A percentile compares a stretch with the other conserved stretches of the same genome.
Evolutionary conservation across 2,329 filamentous ascomycete species (phyloP).

Genomic region (Didymosphaeria variabile): DNA sequence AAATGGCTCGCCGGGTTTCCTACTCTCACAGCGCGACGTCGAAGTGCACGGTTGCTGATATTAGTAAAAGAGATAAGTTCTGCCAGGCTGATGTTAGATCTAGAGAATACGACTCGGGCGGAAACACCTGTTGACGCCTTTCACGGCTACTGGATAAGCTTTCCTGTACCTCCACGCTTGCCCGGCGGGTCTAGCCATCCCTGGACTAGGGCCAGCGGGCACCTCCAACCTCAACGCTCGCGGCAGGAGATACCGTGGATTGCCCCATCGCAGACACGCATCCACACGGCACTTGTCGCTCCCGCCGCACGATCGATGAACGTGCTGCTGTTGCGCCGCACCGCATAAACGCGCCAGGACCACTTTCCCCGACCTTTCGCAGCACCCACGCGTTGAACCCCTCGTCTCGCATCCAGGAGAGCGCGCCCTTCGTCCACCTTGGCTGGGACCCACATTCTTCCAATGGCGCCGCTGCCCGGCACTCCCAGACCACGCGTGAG

Average conservation of each 20-base stretch:
- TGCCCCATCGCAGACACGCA: conserved; percentile 27
- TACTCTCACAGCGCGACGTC: neutral
- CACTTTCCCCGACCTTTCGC: conserved; percentile 28
- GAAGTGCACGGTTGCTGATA: neutral
- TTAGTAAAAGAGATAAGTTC: neutral
- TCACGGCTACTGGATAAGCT: conserved; percentile 4
- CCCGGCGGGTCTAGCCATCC: conserved; percentile 11
- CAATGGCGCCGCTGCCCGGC: conserved; percentile 42
- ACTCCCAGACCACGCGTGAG: conserved; percentile 49
- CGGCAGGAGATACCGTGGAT: conserved; percentile 24
- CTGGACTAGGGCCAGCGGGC: conserved; percentile 14
- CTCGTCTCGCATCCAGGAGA: conserved; percentile 23
- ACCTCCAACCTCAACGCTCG: conserved; percentile 16
- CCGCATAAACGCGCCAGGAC: conserved; percentile 40
- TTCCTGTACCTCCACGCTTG: conserved; percentile 2
- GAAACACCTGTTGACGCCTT: neutral
- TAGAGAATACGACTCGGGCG: neutral
- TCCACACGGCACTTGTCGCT: conserved; percentile 18
- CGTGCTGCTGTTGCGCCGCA: conserved; percentile 27
- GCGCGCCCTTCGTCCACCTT: conserved; percentile 30
- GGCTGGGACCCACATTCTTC: conserved; percentile 34
- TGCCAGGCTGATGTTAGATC: neutral
- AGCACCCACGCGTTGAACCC: conserved; percentile 39
- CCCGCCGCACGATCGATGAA: conserved; percentile 30
- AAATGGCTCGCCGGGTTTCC: neutral